Evolutionary conservation across 2,329 filamentous ascomycete species (phyloP), one percentile per base, ranked within the genome.

Genomic region (Ilyonectria robusta): DNA sequence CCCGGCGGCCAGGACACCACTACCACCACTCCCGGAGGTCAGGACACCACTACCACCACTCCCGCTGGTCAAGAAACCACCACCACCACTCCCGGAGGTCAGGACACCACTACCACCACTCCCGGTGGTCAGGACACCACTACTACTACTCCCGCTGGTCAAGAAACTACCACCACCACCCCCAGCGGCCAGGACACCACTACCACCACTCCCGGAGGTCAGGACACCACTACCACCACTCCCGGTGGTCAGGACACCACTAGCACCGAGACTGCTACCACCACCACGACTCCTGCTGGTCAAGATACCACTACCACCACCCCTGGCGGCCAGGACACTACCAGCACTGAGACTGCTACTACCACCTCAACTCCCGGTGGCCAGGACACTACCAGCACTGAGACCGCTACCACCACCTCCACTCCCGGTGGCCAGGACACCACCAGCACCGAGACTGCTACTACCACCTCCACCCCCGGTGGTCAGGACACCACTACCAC

Each of bases 161-260:
- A 54, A 11, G 57, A 50, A 13, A 50, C 58, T 5, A 46, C 55
- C 64, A n/a, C 55, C 26, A 53, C 44, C 23, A 60, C 57, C 3
- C 11, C 33, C 10, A 26, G 17, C 11, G 35, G 15, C 3, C 15
- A 15, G 9, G 35, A 37, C 31, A n/a, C 17, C 1, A 35, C 29
- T 7, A 42, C 60, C 21, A 31, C 29, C 13, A 47, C 44, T 15
- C 33, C 54, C 17, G 33, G 54, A 3, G 40, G 19, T 13, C 42
- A 53, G 19, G 56, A 47, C 10, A 47, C 57, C 6, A 44, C 54
- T n/a, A 48, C 44, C 19, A 58, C 57, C n/a, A 56, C 51, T 6
- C 23, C 53, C 17, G 31, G n/a, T 5, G 55, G 50, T 26, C 40
- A 46, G 26, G 26, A 26, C 4, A 26, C 21, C 21, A n/a, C n/a